phyloP scores from a whole-genome alignment of 306 rosid species.

The Glycine soja region DNA sequence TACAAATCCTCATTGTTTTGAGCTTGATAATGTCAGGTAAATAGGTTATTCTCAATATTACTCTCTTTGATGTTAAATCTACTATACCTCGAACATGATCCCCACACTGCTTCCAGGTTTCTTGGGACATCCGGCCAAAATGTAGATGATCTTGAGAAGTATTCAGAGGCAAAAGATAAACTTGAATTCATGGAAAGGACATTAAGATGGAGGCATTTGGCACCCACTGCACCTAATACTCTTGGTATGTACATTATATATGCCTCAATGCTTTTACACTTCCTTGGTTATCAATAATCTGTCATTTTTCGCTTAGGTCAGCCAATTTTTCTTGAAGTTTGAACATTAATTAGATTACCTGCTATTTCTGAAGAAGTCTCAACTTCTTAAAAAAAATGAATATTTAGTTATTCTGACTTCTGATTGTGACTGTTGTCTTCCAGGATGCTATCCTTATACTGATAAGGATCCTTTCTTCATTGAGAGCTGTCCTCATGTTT shows the following conservation, averaged over 20 bases:
- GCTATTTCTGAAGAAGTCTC: constrained; percentile 40
- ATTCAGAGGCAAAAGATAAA: constrained; percentile 81
- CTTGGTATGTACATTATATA: constrained; percentile 68
- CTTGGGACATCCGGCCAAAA: constrained; percentile 97
- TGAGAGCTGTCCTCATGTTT: constrained; percentile 92
- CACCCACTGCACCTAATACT: constrained; percentile 97
- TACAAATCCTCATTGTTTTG: constrained; percentile 92
- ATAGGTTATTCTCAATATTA: constrained; percentile 17
- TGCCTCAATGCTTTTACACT: constrained; percentile 31
- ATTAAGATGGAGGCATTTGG: constrained; percentile 92
- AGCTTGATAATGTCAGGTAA: constrained; percentile 84
- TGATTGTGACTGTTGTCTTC: constrained; percentile 41
- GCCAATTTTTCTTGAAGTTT: constrained; percentile 21
- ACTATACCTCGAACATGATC: constrained; percentile 35
- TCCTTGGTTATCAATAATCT: constrained; percentile 42
- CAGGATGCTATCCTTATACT: constrained; percentile 94
- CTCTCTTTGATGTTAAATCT: constrained; percentile 35
- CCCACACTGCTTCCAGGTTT: constrained; percentile 64
- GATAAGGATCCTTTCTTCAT: constrained; percentile 90
- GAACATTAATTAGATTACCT: neutral
- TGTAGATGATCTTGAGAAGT: constrained; percentile 86
- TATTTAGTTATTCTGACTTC: constrained; percentile 25
- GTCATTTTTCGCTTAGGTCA: constrained; percentile 28
- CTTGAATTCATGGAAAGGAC: constrained; percentile 96
- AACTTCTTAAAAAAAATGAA: neutral